Evolutionary conservation across 495 filamentous ascomycete species (phyloP).

Genomic region (Talaromyces ruber): DNA sequence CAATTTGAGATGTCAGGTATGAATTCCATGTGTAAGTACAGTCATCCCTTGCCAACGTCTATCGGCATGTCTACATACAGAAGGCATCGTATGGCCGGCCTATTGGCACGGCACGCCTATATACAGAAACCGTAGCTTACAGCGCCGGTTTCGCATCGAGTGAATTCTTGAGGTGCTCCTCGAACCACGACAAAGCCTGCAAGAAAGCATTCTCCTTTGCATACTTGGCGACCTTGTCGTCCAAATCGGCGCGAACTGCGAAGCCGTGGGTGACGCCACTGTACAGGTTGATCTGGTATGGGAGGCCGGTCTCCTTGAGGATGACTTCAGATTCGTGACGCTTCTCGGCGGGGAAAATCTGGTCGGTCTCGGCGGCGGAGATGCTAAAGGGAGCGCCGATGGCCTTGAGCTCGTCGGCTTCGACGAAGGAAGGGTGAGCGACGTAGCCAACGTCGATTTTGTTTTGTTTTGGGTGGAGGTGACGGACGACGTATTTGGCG

Average conservation of each 20-base stretch:
- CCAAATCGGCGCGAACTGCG: constrained; percentile 59
- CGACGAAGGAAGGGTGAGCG: constrained; percentile 73
- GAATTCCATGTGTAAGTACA: not conserved
- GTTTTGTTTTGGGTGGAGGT: constrained; percentile 30
- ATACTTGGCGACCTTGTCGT: constrained; percentile 53
- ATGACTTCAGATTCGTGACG: constrained; percentile 56
- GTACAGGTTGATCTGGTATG: constrained; percentile 78
- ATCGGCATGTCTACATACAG: not conserved
- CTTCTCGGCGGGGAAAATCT: constrained; percentile 68
- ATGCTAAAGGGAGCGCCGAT: constrained; percentile 67
- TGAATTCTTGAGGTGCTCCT: constrained; percentile 26
- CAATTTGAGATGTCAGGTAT: too few species aligned
- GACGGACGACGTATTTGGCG: constrained; percentile 37
- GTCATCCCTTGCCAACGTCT: not conserved
- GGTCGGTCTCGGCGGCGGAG: constrained; percentile 67
- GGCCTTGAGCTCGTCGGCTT: constrained; percentile 63
- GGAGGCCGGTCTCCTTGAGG: constrained; percentile 50
- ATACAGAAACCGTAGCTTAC: not conserved
- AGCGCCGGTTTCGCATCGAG: not conserved
- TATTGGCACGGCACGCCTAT: too few species aligned
- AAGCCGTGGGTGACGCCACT: constrained; percentile 74
- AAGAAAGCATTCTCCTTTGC: constrained; percentile 81
- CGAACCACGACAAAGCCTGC: constrained; percentile 77
- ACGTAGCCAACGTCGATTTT: constrained; percentile 57
- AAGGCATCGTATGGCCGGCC: too few species aligned